Conservation (phyloP, 1,284 basidiomycete genomes). For the Limonomyces culmigenus region DNA sequence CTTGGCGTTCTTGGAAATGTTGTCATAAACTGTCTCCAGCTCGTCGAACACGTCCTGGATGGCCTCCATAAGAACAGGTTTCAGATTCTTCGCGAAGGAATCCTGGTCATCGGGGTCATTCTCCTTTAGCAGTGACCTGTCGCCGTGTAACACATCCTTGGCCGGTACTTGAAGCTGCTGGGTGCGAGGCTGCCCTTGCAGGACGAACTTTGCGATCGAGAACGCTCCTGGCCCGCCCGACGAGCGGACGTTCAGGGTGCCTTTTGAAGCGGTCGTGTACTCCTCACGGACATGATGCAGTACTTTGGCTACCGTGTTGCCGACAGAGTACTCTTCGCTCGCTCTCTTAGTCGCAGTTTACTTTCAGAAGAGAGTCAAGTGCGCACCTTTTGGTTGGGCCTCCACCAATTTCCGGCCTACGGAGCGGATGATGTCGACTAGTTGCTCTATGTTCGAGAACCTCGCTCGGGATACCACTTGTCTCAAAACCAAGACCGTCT, state of each 20-base stretch:
- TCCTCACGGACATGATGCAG: constrained; percentile 91
- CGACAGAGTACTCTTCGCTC: constrained; percentile 75
- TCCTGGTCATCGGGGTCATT: constrained; percentile 58
- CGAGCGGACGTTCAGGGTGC: constrained; percentile 15
- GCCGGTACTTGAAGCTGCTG: constrained; percentile 30
- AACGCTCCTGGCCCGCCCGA: constrained; percentile 26
- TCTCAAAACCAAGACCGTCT: constrained; percentile 76
- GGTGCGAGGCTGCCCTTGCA: constrained; percentile 56
- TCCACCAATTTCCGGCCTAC: constrained; percentile 72
- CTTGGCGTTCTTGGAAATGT: constrained; percentile 84
- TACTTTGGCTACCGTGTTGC: constrained; percentile 85
- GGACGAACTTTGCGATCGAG: constrained; percentile 64
- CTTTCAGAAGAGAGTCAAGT: constrained; percentile 1
- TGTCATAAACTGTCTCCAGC: constrained; percentile 90
- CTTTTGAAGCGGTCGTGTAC: constrained; percentile 52
- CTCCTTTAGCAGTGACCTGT: constrained; percentile 32
- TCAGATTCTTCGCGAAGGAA: constrained; percentile 51
- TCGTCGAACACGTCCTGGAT: constrained; percentile 92
- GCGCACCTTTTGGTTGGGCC: constrained; percentile 82
- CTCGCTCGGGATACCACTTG: constrained; percentile 79
- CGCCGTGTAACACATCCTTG: constrained; percentile 22
- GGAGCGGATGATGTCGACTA: constrained; percentile 65
- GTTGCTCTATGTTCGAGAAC: constrained; percentile 77
- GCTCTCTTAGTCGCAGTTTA: too few relatives aligned
- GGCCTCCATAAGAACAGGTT: constrained; percentile 76